Evolutionary conservation across 169 alveolate species (phyloP), one percentile per base, ranked within the genome.

Genomic region (Pseudocohnilembus persalinus): DNA sequence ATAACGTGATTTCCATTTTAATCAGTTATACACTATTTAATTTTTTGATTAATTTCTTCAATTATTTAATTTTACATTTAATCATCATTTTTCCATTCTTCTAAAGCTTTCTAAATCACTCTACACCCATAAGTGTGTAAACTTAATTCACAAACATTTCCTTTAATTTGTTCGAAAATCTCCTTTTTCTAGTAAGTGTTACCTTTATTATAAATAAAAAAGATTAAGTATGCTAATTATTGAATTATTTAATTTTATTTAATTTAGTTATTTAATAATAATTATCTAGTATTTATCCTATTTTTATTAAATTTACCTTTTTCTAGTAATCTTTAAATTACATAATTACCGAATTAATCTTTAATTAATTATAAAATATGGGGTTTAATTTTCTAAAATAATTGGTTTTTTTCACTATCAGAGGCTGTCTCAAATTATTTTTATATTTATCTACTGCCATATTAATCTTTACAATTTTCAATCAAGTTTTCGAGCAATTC

Each of bases 1-100:
- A 84, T 84, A 28, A 84, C 89, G 63, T 84, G 89, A 72, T 84
- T 84, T 20, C 89, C 89, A 77, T 84, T 76, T 33, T 73, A 76
- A 76, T 84, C 89, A 16, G 34, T 25, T n/a, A 84, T 81, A 28
- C 82, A 77, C 27, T 63, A 32, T 73, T 73, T 84, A 29, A 84
- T 84, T n/a, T 84, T 24, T 24, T 73, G 29, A 29, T 77, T 68
- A 0, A 84, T 4, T 16, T 76, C 77, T n/a, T 77, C 29, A 15
- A 84, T 76, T 34, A 84, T 35, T 33, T 73, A 32, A 0, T 84
- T 84, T 76, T 76, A 68, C 35, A 76, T 84, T 0, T 65, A 15
- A 6, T 83, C 75, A 31, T 73, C 65, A 28, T 84, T 73, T 76
- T 74, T 76, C 0, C 76, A 73, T 33, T 84, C 89, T 72, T 76